A percentile compares a stretch with the other conserved stretches of the same genome.
Conservation (phyloP, 257 asterid genomes). For the Solanum okadae region DNA sequence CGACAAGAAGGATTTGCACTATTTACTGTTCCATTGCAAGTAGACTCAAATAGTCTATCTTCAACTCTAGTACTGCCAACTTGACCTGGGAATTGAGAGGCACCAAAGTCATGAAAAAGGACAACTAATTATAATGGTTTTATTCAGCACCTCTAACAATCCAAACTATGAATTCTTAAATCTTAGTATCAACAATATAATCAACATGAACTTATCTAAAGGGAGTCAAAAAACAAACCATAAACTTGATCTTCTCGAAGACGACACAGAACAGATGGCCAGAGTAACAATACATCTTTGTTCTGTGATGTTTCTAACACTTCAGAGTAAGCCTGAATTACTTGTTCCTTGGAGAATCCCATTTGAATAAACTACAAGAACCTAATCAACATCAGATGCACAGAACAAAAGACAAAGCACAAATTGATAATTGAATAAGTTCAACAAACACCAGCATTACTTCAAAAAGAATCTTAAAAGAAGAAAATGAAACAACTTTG, state of each 20-base stretch:
- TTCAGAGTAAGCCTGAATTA: constrained; percentile 36
- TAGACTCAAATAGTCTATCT: constrained; percentile 15
- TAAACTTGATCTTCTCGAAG: constrained; percentile 60
- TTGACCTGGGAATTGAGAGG: constrained; percentile 29
- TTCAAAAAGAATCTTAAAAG: background rate
- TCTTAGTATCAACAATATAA: background rate
- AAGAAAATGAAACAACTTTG: background rate
- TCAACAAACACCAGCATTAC: background rate
- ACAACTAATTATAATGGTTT: background rate
- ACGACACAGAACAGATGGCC: constrained; percentile 59
- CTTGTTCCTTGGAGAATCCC: constrained; percentile 61
- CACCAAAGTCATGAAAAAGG: background rate
- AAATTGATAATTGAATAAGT: background rate
- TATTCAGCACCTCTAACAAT: background rate
- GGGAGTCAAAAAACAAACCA: constrained; percentile 23
- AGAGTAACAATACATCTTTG: constrained; percentile 46
- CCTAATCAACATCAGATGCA: background rate
- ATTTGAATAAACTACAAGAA: constrained; percentile 41
- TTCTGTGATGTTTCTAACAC: constrained; percentile 34
- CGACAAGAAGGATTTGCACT: constrained; percentile 13
- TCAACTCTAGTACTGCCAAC: constrained; percentile 19
- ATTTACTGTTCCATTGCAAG: constrained; percentile 16
- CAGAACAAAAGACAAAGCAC: background rate
- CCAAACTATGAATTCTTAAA: background rate
- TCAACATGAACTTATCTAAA: background rate